Conservation (phyloP, 345 rosid species). For the Populus davidiana region DNA sequence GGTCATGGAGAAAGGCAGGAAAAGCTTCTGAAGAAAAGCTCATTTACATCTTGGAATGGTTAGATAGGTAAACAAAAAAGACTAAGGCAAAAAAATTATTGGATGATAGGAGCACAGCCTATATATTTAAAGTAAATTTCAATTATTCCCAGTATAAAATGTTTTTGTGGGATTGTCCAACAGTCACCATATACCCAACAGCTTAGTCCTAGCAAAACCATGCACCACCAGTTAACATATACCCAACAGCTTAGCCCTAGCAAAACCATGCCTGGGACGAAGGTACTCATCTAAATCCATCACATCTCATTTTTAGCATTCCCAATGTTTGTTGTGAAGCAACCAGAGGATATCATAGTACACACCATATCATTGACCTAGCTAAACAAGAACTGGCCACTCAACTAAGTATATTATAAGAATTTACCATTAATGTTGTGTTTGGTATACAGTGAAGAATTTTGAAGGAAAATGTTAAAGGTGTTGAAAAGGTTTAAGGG, state of each 20-base stretch:
- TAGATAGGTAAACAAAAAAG: neutral
- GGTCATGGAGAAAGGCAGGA: neutral
- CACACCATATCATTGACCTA: neutral
- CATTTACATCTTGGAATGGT: neutral
- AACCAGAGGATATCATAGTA: neutral
- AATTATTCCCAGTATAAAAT: neutral
- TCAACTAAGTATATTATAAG: too few relatives aligned
- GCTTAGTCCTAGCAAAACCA: neutral
- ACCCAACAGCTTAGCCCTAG: neutral
- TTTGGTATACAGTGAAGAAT: too few relatives aligned
- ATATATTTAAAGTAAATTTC: neutral
- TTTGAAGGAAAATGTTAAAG: too few relatives aligned
- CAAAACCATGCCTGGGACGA: neutral
- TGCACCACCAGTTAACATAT: neutral
- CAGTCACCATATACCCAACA: neutral
- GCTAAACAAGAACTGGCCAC: neutral
- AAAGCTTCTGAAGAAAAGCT: neutral
- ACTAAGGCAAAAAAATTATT: neutral
- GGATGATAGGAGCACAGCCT: neutral
- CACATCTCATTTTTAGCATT: neutral
- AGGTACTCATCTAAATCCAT: neutral
- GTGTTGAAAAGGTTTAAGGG: too few relatives aligned
- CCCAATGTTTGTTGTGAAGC: neutral
- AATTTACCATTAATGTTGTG: too few relatives aligned
- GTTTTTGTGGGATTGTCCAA: neutral